A percentile compares a stretch with the other conserved stretches of the same genome.
These are phyloP conservation scores for Lachnellula hyalina DNA, from an alignment of 2,329 filamentous ascomycete species.

Conservation along the genomic window DNA sequence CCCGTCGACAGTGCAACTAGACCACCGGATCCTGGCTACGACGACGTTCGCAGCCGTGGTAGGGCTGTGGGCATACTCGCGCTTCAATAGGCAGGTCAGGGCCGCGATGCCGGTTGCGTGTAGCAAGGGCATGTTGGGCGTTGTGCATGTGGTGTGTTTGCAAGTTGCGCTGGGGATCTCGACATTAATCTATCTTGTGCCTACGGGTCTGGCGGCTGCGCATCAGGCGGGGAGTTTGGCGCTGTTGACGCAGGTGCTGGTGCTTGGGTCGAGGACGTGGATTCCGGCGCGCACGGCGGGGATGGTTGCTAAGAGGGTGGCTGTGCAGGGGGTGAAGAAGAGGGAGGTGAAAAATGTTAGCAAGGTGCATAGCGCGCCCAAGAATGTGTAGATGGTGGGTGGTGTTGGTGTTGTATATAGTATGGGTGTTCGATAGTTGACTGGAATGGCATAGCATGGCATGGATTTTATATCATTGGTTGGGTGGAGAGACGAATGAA, in stretches of 20 bases:
- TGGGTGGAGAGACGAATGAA: too few species aligned
- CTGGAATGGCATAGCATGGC: not conserved
- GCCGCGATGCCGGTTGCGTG: slow-evolving; percentile 57
- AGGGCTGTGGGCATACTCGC: slow-evolving; percentile 73
- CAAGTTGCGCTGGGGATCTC: slow-evolving; percentile 85
- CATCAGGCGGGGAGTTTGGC: slow-evolving; percentile 90
- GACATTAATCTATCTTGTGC: slow-evolving; percentile 91
- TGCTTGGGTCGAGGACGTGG: slow-evolving; percentile 74
- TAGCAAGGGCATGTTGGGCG: slow-evolving; percentile 65
- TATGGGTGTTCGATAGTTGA: not conserved
- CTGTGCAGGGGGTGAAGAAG: too few species aligned
- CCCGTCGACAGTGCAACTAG: slow-evolving; percentile 88
- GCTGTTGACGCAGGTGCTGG: slow-evolving; percentile 73
- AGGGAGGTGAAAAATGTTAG: not conserved
- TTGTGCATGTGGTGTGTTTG: slow-evolving; percentile 75
- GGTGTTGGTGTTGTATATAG: not conserved
- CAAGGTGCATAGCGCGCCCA: not conserved
- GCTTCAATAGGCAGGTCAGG: slow-evolving; percentile 53
- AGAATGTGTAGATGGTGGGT: not conserved
- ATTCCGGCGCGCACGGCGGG: slow-evolving; percentile 61
- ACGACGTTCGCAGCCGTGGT: slow-evolving; percentile 82
- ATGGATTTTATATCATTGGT: not conserved
- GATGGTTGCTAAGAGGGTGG: slow-evolving; percentile 43
- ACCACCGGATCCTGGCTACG: slow-evolving; percentile 87
- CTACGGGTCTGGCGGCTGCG: slow-evolving; percentile 77